Percentiles rank a stretch among this genome's conserved stretches.
phyloP scores from a whole-genome alignment of 1,284 basidiomycete species.

The Sanguinoderma infundibulare region DNA sequence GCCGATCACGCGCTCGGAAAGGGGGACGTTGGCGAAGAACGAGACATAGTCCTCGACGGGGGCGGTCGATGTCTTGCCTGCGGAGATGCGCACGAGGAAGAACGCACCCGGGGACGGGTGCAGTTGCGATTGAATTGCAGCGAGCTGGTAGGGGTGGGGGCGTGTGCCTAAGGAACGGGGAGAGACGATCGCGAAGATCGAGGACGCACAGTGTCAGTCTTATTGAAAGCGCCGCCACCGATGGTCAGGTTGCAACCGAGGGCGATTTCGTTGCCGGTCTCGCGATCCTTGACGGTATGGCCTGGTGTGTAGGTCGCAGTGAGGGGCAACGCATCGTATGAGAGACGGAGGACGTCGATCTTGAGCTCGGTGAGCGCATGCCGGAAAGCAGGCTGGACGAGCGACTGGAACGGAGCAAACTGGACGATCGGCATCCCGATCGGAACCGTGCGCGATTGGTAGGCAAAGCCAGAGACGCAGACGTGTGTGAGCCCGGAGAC shows the following conservation, averaged over 20 bases:
- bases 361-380: constrained; percentile 89
- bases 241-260: constrained; percentile 65
- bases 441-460: no score
- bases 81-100: constrained; percentile 58
- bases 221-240: constrained; percentile 61
- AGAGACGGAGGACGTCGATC: constrained; percentile 88
- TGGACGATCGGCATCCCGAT: constrained; percentile 66
- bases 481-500: no score
- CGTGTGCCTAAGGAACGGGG: background rate
- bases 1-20: constrained; percentile 62
- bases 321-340: constrained; percentile 73
- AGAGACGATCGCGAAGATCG: background rate
- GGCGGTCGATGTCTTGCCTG: constrained; percentile 44
- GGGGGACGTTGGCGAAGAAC: constrained; percentile 52
- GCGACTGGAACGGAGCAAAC: constrained; percentile 86
- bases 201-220: constrained; percentile 43
- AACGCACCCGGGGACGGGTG: constrained; percentile 50
- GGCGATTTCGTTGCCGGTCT: constrained; percentile 67
- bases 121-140: constrained; percentile 54
- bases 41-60: constrained; percentile 58
- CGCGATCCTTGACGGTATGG: constrained; percentile 74
- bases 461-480: no score
- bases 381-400: constrained; percentile 94
- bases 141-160: constrained; percentile 41
- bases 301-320: constrained; percentile 75